Evolutionary conservation across 352 stramenopile genomes (phyloP).

Genomic region (Pythium brachiatum): DNA sequence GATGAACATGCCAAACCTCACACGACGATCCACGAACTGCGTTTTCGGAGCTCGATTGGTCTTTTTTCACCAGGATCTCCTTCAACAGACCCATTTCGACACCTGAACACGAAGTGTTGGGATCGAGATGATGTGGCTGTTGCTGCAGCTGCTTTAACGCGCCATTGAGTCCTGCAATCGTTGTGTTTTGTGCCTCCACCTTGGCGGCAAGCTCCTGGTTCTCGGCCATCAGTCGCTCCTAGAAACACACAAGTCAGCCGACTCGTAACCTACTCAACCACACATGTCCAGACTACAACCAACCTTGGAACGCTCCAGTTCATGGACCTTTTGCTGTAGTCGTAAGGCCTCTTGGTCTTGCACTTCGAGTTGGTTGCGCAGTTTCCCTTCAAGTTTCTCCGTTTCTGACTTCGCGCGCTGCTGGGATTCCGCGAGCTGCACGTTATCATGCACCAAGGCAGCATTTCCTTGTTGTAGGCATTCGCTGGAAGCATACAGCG

Average conservation of each 20-base stretch:
- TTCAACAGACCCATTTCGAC: conserved; percentile 13
- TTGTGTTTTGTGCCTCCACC: conserved; percentile 11
- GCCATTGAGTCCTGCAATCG: conserved; percentile 3
- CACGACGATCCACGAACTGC: conserved; percentile 7
- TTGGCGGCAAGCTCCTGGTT: conserved; percentile 3
- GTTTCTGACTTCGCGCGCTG: conserved; percentile 8
- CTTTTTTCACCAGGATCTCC: conserved; percentile 19
- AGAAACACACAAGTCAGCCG: not conserved
- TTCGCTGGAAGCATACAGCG: conserved; percentile 25
- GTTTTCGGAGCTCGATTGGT: conserved; percentile 14
- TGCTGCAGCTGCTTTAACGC: not conserved
- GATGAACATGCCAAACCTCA: too few species aligned
- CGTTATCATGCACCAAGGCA: conserved; percentile 6
- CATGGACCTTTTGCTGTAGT: conserved; percentile 3
- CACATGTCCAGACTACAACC: too few species aligned
- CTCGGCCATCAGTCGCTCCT: conserved; percentile 11
- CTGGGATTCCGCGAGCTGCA: not conserved
- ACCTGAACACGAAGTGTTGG: not conserved
- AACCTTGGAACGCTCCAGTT: conserved; percentile 6
- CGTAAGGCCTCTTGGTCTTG: conserved; percentile 9
- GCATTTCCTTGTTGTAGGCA: not conserved
- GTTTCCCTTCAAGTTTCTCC: not conserved
- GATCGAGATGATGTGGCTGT: not conserved
- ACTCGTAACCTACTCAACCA: not conserved
- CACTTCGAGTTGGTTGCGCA: not conserved